A percentile compares a stretch with the other conserved stretches of the same genome.
phyloP scores from a whole-genome alignment of 2,329 filamentous ascomycete genomes.

The Botrytis tulipae region DNA sequence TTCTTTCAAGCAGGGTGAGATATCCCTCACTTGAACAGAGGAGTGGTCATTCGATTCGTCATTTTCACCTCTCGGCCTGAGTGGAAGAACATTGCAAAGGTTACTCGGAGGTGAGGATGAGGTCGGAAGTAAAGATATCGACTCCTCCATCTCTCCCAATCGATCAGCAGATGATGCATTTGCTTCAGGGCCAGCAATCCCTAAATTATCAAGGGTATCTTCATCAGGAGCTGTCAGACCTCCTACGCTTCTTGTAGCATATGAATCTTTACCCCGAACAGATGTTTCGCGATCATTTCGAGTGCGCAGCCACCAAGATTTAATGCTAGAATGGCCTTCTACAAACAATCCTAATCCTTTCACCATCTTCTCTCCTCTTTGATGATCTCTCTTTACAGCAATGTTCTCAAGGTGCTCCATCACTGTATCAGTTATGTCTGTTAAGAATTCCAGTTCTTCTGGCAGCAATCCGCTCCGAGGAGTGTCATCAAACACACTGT shows the following conservation, averaged over 20 bases:
- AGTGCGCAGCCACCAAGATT: conserved; percentile 32
- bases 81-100: neutral
- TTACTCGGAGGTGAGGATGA: neutral
- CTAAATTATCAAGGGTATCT: neutral
- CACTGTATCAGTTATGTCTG: conserved; percentile 53
- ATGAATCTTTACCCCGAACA: neutral
- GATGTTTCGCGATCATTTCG: conserved; percentile 24
- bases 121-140: neutral
- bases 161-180: neutral
- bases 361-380: conserved; percentile 21
- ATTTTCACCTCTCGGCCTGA: neutral
- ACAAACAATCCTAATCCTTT: conserved; percentile 21
- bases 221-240: neutral
- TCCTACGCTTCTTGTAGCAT: neutral
- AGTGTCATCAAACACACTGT: conserved; percentile 52
- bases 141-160: neutral
- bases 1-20: neutral
- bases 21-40: neutral
- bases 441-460: conserved; percentile 53
- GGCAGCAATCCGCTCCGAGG: conserved; percentile 51
- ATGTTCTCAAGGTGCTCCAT: conserved; percentile 61
- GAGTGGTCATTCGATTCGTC: neutral
- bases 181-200: neutral
- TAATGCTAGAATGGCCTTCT: conserved; percentile 17
- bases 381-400: conserved; percentile 45